Conservation (phyloP, 805 yeast genomes). For the Wickerhamiella lipophila region DNA sequence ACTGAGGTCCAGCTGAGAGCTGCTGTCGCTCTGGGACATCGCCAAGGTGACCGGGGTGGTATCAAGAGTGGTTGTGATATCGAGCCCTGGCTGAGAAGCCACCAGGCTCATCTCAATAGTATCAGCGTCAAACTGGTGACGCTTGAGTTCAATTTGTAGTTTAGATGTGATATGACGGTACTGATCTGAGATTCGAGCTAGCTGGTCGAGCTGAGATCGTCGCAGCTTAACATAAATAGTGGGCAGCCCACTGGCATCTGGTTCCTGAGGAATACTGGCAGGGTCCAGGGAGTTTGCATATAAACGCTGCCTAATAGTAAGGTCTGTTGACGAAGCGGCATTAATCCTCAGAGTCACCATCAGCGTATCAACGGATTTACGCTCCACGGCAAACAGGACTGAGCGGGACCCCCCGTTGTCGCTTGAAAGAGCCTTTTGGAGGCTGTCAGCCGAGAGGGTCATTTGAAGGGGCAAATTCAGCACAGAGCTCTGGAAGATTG, state of each 20-base stretch:
- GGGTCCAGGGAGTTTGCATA: conserved; percentile 47
- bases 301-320: conserved; percentile 35
- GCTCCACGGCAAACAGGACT: conserved; percentile 17
- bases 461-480: conserved; percentile 1
- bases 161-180: conserved; percentile 22
- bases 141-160: conserved; percentile 15
- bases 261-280: conserved; percentile 40
- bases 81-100: conserved; percentile 2
- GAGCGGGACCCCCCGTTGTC: conserved; percentile 26
- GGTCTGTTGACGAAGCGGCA: conserved; percentile 40
- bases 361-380: conserved; percentile 34
- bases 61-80: conserved; percentile 2
- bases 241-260: conserved; percentile 40
- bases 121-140: not conserved
- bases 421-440: conserved; percentile 33
- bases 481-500: conserved; percentile 2
- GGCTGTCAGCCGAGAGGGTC: conserved; percentile 24
- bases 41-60: not conserved
- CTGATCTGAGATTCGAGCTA: conserved; percentile 26
- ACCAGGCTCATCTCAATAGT: not conserved
- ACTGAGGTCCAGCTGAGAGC: not conserved
- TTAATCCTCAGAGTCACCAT: conserved; percentile 42
- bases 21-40: not conserved
- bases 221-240: conserved; percentile 33
- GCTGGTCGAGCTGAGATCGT: conserved; percentile 27